Conservation (phyloP, 495 filamentous ascomycete species). For the Penicillium silybi region DNA sequence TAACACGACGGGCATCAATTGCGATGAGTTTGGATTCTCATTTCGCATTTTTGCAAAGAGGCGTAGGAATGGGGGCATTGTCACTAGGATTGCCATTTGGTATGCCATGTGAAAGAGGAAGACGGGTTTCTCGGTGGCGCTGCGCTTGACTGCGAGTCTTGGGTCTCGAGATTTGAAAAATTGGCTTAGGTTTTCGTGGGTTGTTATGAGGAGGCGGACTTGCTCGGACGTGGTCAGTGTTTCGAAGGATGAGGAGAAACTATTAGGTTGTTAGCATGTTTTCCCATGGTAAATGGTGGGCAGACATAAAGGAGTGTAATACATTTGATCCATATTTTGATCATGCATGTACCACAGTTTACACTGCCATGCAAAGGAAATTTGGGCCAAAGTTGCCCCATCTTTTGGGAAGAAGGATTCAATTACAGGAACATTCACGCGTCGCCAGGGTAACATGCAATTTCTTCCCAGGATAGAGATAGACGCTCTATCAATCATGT, state of each 20-base stretch:
- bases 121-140: background rate
- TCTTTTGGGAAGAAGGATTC: background rate
- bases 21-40: background rate
- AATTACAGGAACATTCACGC: slow-evolving; percentile 6
- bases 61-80: slow-evolving; percentile 7
- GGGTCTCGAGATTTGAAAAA: slow-evolving; percentile 1
- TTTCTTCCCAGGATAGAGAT: slow-evolving; percentile 9
- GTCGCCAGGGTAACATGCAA: slow-evolving; percentile 8
- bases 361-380: slow-evolving; percentile 13
- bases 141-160: background rate
- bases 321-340: slow-evolving; percentile 13
- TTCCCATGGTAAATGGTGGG: too few species aligned
- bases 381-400: background rate
- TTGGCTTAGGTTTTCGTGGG: background rate
- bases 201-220: background rate
- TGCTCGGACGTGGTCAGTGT: background rate
- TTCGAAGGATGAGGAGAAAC: slow-evolving; percentile 4
- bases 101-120: slow-evolving; percentile 11
- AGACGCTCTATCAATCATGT: slow-evolving; percentile 9
- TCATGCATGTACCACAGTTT: slow-evolving; percentile 14
- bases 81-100: slow-evolving; percentile 8
- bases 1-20: slow-evolving; percentile 3
- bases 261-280: background rate
- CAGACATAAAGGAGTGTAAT: too few species aligned
- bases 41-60: background rate